phyloP scores from a whole-genome alignment of 2,329 filamentous ascomycete species.

The Lizonia empirigonia region DNA sequence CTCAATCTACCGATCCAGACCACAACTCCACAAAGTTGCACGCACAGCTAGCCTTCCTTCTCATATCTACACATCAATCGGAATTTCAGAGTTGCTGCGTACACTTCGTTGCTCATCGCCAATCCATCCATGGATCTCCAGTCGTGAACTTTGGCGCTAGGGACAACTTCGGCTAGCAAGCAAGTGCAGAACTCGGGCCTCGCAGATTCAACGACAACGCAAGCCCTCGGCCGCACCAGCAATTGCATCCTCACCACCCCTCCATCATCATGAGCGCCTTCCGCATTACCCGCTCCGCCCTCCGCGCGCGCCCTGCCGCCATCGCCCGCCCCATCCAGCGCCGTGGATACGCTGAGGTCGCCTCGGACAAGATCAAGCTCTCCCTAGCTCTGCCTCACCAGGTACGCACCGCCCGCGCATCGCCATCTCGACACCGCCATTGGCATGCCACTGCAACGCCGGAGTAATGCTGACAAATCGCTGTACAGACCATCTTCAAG shows the following conservation, averaged over 20 bases:
- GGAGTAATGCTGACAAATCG: constrained; percentile 31
- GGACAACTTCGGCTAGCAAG: constrained; percentile 24
- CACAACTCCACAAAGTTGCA: neutral
- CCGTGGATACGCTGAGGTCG: constrained; percentile 77
- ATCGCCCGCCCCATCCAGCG: constrained; percentile 78
- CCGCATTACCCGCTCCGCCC: constrained; percentile 87
- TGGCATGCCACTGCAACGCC: neutral
- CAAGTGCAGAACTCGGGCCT: constrained; percentile 37
- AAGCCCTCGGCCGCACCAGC: constrained; percentile 41
- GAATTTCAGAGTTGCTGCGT: neutral
- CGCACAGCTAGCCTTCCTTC: neutral
- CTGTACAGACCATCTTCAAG: constrained; percentile 68
- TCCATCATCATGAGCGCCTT: constrained; percentile 81
- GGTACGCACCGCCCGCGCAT: constrained; percentile 65
- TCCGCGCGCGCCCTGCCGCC: constrained; percentile 77
- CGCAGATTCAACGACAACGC: constrained; percentile 32
- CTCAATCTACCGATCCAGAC: neutral
- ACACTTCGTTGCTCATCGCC: neutral
- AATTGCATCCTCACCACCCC: constrained; percentile 47
- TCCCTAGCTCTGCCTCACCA: constrained; percentile 97
- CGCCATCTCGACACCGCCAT: constrained; percentile 7
- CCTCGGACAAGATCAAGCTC: constrained; percentile 80
- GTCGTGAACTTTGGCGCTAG: constrained; percentile 1
- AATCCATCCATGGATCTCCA: no score
- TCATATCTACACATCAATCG: neutral